These are phyloP conservation scores for Ganoderma leucocontextum DNA, from an alignment of 1,284 basidiomycete species.

Conservation along the genomic window DNA sequence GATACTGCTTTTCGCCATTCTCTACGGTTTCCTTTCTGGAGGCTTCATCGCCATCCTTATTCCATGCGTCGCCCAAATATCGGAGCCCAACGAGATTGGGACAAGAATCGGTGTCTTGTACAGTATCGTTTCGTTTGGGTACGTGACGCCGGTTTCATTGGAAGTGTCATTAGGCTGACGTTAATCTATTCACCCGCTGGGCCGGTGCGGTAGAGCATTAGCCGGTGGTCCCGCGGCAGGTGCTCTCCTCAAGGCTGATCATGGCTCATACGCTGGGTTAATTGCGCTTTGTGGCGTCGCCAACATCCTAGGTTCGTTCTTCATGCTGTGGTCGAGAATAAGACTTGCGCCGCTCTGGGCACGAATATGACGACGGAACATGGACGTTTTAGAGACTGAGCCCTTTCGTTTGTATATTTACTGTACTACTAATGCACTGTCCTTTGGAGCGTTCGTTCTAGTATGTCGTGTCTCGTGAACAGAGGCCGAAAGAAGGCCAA, in stretches of 20 bases:
- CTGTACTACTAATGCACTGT: slow-evolving; percentile 1
- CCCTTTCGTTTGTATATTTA: not conserved
- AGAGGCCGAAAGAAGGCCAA: not conserved
- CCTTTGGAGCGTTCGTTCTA: not conserved
- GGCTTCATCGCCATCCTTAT: slow-evolving; percentile 37
- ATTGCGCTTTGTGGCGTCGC: slow-evolving; percentile 64
- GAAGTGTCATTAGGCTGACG: not conserved
- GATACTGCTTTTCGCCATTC: slow-evolving; percentile 55
- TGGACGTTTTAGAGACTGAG: not conserved
- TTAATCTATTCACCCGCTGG: not conserved
- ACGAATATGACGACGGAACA: slow-evolving; percentile 18
- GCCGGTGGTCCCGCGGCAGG: slow-evolving; percentile 68
- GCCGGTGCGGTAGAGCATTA: slow-evolving; percentile 52
- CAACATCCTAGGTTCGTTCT: slow-evolving; percentile 60
- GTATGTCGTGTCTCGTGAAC: not conserved
- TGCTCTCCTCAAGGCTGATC: slow-evolving; percentile 51
- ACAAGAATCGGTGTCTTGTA: slow-evolving; percentile 67
- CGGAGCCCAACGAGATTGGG: slow-evolving; percentile 59
- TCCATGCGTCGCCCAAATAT: slow-evolving; percentile 48
- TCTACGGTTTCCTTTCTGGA: slow-evolving; percentile 53
- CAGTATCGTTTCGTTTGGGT: slow-evolving; percentile 69
- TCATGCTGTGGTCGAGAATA: slow-evolving; percentile 57
- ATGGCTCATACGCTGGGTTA: slow-evolving; percentile 58
- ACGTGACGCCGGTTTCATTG: slow-evolving; percentile 43
- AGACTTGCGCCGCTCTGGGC: slow-evolving; percentile 19